Percentiles rank a stretch among this genome's conserved stretches.
Conservation (phyloP, 139 green algal genomes). For the Tetradesmus obliquus region DNA sequence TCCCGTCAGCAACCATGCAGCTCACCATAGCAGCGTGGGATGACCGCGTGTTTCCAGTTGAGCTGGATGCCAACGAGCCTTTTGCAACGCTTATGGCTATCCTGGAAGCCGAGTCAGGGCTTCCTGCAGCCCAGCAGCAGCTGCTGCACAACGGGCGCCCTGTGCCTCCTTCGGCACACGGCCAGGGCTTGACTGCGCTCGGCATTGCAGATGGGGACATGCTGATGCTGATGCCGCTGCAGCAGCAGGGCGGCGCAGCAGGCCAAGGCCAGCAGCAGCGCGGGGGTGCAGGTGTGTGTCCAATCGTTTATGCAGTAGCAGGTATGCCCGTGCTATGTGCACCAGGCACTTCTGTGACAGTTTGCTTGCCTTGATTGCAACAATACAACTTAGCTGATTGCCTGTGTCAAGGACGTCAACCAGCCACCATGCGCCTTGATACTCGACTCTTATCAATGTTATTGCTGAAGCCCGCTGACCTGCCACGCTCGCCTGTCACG, state of each 20-base stretch:
- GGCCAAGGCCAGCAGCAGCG: slow-evolving; percentile 1
- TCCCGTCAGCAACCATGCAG: slow-evolving; percentile 54
- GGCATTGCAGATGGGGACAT: slow-evolving; percentile 74
- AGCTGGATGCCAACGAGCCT: slow-evolving; percentile 66
- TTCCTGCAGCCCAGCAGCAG: slow-evolving; percentile 64
- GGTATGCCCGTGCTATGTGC: not conserved
- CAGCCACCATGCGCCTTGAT: too few relatives aligned
- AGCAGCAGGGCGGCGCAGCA: slow-evolving; percentile 11
- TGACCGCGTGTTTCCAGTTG: slow-evolving; percentile 67
- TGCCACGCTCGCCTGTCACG: not conserved
- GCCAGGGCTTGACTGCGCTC: slow-evolving; percentile 54
- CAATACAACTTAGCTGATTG: not conserved
- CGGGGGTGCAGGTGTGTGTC: not conserved
- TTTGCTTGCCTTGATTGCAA: not conserved
- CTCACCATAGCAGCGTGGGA: slow-evolving; percentile 61
- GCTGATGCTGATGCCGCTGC: slow-evolving; percentile 62
- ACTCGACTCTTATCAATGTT: too few relatives aligned
- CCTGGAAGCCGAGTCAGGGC: slow-evolving; percentile 80
- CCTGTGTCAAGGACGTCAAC: not conserved
- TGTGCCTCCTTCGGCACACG: slow-evolving; percentile 47
- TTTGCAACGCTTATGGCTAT: slow-evolving; percentile 83
- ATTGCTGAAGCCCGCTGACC: not conserved
- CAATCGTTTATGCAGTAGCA: not conserved
- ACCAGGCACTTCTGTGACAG: not conserved
- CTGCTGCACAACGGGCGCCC: slow-evolving; percentile 67